Evolutionary conservation across 2,329 filamentous ascomycete genomes (phyloP), one percentile per base, ranked within the genome.

Genomic region (Colletotrichum lentis): DNA sequence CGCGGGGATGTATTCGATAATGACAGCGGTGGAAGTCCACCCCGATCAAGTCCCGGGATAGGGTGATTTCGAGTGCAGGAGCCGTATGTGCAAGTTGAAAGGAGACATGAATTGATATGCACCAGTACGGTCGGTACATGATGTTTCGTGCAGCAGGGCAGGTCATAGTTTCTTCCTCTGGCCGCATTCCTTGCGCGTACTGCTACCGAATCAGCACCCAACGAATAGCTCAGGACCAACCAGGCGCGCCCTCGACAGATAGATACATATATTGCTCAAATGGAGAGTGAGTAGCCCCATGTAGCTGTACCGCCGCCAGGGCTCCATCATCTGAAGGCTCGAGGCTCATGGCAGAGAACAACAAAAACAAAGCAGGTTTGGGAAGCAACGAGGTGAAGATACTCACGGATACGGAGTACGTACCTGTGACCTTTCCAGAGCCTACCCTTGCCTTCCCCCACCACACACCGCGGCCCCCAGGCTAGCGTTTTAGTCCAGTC

Each of bases 391-490:
- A 54, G n/a, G 24, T 16, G 11, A 39, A 49, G 41, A 35, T 59
- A 57, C 52, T 60, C 64, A 24, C 7, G 41, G 41, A n/a, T 59
- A 57, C 52, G 64, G 41, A 31, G 22, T 59, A 57, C 52, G 64
- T 67, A 31, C 8, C 44, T 57, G 37, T 22, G 11, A 16, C 44
- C 35, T 27, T 24, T 31, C 27, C 8, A 31, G 27, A 2, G 22
- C 44, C 5, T 12, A 57, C n/a, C 31, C 24, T 31, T 63, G 44
- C 58, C 20, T 43, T 22, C 52, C 31, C 53, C 52, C n/a, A 41
- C 49, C 20, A 53, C 62, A 41, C 44, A 62, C 37, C 50, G 64
- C 61, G 61, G 60, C 62, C 62, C 64, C 62, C 49, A 65, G 65
- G 20, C 62, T 46, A 56, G 54, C 39, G 65, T 57, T 31, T 31